These are phyloP conservation scores for Boletus tylopilopsis DNA, from an alignment of 768 basidiomycete genomes.

Conservation along the genomic window DNA sequence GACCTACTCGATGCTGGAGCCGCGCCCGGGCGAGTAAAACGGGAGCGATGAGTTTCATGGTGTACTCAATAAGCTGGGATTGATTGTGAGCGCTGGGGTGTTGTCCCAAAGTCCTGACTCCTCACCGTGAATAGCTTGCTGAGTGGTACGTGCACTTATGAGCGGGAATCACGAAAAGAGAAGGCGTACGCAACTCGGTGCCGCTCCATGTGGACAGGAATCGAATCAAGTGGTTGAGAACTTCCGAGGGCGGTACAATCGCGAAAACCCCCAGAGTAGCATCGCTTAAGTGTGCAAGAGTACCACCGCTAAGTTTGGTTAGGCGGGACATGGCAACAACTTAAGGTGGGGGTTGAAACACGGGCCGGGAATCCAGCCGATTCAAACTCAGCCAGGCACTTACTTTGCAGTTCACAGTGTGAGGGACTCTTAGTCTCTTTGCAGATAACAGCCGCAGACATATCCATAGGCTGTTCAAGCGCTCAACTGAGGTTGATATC, in stretches of 20 bases:
- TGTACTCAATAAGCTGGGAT: conserved; percentile 66
- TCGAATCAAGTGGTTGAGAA: conserved; percentile 67
- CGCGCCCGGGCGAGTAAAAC: conserved; percentile 64
- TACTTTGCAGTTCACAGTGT: too few relatives aligned
- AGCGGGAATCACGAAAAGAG: conserved; percentile 9
- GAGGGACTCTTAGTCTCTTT: too few relatives aligned
- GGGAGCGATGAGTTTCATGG: conserved; percentile 65
- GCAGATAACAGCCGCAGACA: too few relatives aligned
- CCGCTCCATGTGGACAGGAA: conserved; percentile 83
- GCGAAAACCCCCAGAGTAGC: conserved; percentile 61
- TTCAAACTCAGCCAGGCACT: neutral
- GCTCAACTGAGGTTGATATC: too few relatives aligned
- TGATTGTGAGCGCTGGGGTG: neutral
- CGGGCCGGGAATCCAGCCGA: neutral
- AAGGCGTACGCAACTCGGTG: conserved; percentile 63
- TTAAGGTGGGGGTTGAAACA: neutral
- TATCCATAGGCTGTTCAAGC: too few relatives aligned
- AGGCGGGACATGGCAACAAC: conserved; percentile 44
- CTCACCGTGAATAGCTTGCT: conserved; percentile 76
- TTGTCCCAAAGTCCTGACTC: neutral
- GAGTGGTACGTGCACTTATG: conserved; percentile 4
- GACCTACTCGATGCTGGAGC: conserved; percentile 61
- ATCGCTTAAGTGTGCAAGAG: conserved; percentile 56
- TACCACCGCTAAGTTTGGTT: conserved; percentile 45
- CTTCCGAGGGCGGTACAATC: conserved; percentile 54